Conservation (phyloP, 306 rosid species). For the Alnus glutinosa region DNA sequence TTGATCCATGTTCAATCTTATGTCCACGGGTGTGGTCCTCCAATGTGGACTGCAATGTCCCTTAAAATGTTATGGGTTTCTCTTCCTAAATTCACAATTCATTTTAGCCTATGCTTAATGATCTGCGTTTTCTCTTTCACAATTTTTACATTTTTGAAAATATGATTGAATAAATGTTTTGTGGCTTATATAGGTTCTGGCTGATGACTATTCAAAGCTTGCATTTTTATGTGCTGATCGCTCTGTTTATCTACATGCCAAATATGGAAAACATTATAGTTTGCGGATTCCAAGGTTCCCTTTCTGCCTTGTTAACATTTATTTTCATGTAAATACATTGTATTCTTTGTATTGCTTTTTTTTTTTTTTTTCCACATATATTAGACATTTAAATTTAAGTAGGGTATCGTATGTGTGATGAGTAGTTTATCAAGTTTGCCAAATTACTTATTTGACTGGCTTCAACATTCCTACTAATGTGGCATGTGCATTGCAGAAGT, state of each 20-base stretch:
- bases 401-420: not conserved
- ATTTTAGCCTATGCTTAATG: not conserved
- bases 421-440: not conserved
- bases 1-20: not conserved
- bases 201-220: constrained; percentile 87
- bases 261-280: constrained; percentile 85
- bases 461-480: not conserved
- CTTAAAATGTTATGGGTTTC: not conserved
- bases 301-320: not conserved
- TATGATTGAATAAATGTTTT: constrained; percentile 23
- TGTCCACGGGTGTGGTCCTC: not conserved
- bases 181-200: constrained; percentile 54
- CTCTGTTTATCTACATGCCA: constrained; percentile 75
- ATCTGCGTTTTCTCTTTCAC: not conserved
- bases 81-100: not conserved
- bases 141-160: not conserved
- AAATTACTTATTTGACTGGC: not conserved
- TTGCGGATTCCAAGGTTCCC: constrained; percentile 88
- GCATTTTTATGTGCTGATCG: constrained; percentile 96
- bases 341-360: not conserved
- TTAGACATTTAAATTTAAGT: not conserved
- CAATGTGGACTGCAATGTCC: not conserved
- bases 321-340: not conserved
- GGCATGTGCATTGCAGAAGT: not conserved
- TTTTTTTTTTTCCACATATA: not conserved